A percentile compares a stretch with the other conserved stretches of the same genome.
Conservation (phyloP, 345 rosid species). For the Cardamine occulta region DNA sequence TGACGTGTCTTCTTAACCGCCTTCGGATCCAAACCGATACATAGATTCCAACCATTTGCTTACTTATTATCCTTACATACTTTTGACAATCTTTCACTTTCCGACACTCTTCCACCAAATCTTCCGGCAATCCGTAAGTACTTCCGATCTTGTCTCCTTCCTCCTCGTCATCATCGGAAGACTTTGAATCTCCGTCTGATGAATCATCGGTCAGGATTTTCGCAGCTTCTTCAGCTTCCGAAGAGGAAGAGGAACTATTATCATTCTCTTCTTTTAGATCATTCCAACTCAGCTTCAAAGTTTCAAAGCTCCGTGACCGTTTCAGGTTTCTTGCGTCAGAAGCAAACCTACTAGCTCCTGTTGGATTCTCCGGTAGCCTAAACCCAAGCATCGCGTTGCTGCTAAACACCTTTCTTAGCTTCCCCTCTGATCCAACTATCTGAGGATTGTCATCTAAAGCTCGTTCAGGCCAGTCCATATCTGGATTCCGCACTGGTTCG, state of each 20-base stretch:
- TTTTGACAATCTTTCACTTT: constrained; percentile 46
- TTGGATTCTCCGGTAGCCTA: constrained; percentile 48
- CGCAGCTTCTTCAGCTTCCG: constrained; percentile 58
- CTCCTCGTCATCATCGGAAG: constrained; percentile 39
- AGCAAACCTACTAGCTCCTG: constrained; percentile 50
- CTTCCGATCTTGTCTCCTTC: constrained; percentile 32
- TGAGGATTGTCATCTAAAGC: constrained; percentile 76
- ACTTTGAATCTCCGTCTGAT: constrained; percentile 28
- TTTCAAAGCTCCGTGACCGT: constrained; percentile 75
- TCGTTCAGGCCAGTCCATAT: constrained; percentile 87
- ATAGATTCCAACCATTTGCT: constrained; percentile 99
- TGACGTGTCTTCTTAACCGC: constrained; percentile 82
- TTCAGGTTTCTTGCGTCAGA: constrained; percentile 51
- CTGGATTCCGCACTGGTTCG: constrained; percentile 23
- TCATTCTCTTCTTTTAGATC: constrained; percentile 51
- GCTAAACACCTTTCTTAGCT: constrained; percentile 72
- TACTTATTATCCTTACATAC: constrained; percentile 89
- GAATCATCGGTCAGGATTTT: constrained; percentile 45
- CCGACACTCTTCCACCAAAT: constrained; percentile 43
- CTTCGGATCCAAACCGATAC: constrained; percentile 91
- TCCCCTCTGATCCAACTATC: constrained; percentile 58
- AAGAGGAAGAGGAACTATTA: constrained; percentile 31
- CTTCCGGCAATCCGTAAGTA: constrained; percentile 35
- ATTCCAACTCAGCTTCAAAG: constrained; percentile 53
- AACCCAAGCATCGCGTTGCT: constrained; percentile 73